Evolutionary conservation across 768 basidiomycete genomes (phyloP).

Genomic region (Dentipellis fragilis): DNA sequence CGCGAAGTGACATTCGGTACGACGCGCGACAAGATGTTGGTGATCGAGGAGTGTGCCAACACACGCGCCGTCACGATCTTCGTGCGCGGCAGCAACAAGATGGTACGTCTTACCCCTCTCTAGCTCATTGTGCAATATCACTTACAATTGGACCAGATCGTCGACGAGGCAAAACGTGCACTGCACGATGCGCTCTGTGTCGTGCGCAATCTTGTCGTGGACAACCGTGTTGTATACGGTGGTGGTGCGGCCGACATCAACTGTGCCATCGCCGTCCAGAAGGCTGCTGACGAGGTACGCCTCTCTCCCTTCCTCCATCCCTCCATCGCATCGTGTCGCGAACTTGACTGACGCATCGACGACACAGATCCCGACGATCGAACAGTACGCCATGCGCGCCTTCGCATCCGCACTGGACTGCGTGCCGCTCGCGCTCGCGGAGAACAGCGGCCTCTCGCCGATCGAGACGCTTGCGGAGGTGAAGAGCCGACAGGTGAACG

Average conservation of each 20-base stretch:
- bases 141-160: constrained; percentile 50
- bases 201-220: constrained; percentile 89
- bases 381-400: constrained; percentile 99
- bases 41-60: constrained; percentile 98
- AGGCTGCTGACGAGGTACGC: constrained; percentile 85
- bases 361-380: constrained; percentile 81
- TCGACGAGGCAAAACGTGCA: constrained; percentile 97
- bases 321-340: background rate
- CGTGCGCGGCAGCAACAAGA: constrained; percentile 96
- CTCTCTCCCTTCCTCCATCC: background rate
- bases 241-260: constrained; percentile 98
- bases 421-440: constrained; percentile 92
- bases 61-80: constrained; percentile 94
- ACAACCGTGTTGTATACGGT: constrained; percentile 96
- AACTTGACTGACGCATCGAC: background rate
- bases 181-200: constrained; percentile 97
- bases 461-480: constrained; percentile 96
- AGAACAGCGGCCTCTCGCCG: constrained; percentile 93
- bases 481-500: constrained; percentile 84
- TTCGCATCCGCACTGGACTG: constrained; percentile 92
- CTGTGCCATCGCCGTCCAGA: constrained; percentile 84
- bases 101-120: constrained; percentile 44
- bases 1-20: constrained; percentile 95
- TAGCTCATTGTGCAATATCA: background rate
- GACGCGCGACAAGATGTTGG: constrained; percentile 98